Evolutionary conservation across 345 rosid species (phyloP).

Genomic region (Rubroshorea leprosula): DNA sequence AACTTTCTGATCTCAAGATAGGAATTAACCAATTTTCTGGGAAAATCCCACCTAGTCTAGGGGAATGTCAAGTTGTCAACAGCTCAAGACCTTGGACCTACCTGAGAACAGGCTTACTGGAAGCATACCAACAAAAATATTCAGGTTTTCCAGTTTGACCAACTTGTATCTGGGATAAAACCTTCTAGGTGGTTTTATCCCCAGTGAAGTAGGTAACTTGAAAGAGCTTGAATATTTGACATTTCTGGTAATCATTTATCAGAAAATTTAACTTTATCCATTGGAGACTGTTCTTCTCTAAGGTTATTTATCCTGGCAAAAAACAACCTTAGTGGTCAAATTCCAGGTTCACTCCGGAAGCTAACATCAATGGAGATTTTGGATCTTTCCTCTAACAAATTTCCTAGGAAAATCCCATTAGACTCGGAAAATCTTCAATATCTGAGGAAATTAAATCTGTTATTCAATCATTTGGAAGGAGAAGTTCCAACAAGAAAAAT

Average conservation of each 20-base stretch:
- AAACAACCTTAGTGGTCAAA: slow-evolving; percentile 11
- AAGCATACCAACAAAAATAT: slow-evolving; percentile 4
- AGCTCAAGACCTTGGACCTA: neutral
- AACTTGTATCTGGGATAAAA: slow-evolving; percentile 7
- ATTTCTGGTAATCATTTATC: slow-evolving; percentile 7
- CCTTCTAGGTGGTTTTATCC: slow-evolving; percentile 3
- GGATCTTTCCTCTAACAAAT: slow-evolving; percentile 17
- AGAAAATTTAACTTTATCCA: slow-evolving; percentile 3
- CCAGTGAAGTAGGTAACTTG: slow-evolving; percentile 9
- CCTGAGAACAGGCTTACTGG: slow-evolving; percentile 15
- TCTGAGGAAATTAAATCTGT: slow-evolving; percentile 9
- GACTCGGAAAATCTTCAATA: slow-evolving; percentile 1
- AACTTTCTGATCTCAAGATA: neutral
- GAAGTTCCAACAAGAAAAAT: slow-evolving; percentile 8
- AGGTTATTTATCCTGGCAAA: neutral
- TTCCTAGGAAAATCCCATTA: slow-evolving; percentile 11
- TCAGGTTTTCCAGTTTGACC: neutral
- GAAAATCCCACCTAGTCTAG: slow-evolving; percentile 8
- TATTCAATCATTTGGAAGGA: slow-evolving; percentile 20
- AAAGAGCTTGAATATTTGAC: slow-evolving; percentile 1
- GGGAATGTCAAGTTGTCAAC: neutral
- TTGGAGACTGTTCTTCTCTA: slow-evolving; percentile 11
- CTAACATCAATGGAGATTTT: slow-evolving; percentile 4
- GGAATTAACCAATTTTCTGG: slow-evolving; percentile 11
- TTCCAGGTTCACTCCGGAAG: slow-evolving; percentile 11